Evolutionary conservation across 129 eudicot species (phyloP), one percentile per base, ranked within the genome.

Genomic region (Arctium minus): DNA sequence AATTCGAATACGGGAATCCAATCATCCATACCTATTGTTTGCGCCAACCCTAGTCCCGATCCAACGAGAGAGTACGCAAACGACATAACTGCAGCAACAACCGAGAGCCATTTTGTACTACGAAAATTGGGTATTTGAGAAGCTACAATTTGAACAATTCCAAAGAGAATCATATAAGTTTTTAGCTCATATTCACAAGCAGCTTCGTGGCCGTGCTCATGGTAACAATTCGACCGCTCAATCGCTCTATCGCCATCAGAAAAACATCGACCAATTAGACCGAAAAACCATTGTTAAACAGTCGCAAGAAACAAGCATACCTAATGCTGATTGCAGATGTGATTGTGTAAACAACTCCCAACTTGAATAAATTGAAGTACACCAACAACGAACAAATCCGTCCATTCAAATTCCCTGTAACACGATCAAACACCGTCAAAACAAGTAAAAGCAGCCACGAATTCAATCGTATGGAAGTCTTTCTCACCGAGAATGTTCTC

Each of bases 41-140:
- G 86, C 12, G 91, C 88, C 46, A 93, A 73, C 82, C 95, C 95
- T 35, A 96, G 92, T 65, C 83, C 89, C 1, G 93, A 89, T 67
- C 93, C 93, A 44, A 93, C 86, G 76, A 72, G 44, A 37, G 99
- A 85, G 81, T 96, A 96, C 7, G 89, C 72, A 82, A 91, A 90
- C 37, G 99, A 96, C 99, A 93, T 93, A 86, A 83, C 36, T 56
- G 97, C 94, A 42, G 98, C 98, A 74, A 89, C 79, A 56, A 90
- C 62, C 35, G 98, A 96, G 39, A 93, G 93, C 98, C 98, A 96
- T 80, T 87, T 70, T 9, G 88, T 90, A 50, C 89, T 80, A 18
- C 35, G 89, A 70, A 96, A 90, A 85, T 90, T 70, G 64, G 97
- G 97, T 77, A 93, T 91, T 75, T 96, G 98, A 22, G 99, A 96